Conservation (phyloP, 345 rosid species). For the Gossypium longicalyx region DNA sequence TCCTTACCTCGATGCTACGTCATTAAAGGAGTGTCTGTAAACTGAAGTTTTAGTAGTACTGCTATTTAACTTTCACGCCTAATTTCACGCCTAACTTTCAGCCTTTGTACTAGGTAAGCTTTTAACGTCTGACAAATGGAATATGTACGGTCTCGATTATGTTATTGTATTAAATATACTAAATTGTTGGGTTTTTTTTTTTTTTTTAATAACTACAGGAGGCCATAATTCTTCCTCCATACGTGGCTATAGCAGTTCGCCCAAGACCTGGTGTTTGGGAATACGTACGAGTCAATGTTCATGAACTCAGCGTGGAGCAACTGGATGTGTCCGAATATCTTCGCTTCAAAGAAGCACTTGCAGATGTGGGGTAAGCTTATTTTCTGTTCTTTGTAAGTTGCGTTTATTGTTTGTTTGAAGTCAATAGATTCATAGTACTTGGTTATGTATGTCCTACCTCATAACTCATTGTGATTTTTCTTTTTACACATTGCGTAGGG, state of each 20-base stretch:
- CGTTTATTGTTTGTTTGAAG: background rate
- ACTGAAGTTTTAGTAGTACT: background rate
- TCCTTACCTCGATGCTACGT: background rate
- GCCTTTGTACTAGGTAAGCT: background rate
- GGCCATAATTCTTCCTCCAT: conserved; percentile 92
- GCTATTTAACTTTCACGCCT: background rate
- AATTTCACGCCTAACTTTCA: background rate
- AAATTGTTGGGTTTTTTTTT: background rate
- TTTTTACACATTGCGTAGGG: conserved; percentile 23
- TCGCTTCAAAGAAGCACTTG: conserved; percentile 83
- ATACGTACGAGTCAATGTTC: conserved; percentile 82
- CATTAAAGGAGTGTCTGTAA: background rate
- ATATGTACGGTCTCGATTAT: background rate
- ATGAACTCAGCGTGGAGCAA: conserved; percentile 82
- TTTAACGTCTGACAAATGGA: conserved; percentile 8
- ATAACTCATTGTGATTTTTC: background rate
- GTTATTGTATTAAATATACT: background rate
- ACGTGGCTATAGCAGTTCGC: conserved; percentile 85
- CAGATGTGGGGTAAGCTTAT: conserved; percentile 60
- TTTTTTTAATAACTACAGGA: conserved; percentile 42
- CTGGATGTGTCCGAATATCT: conserved; percentile 80
- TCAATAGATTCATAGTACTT: background rate
- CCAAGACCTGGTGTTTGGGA: conserved; percentile 99
- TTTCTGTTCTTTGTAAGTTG: background rate
- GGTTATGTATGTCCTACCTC: background rate